Conservation (phyloP, 2,329 filamentous ascomycete genomes). For the Xylaria multiplex region DNA sequence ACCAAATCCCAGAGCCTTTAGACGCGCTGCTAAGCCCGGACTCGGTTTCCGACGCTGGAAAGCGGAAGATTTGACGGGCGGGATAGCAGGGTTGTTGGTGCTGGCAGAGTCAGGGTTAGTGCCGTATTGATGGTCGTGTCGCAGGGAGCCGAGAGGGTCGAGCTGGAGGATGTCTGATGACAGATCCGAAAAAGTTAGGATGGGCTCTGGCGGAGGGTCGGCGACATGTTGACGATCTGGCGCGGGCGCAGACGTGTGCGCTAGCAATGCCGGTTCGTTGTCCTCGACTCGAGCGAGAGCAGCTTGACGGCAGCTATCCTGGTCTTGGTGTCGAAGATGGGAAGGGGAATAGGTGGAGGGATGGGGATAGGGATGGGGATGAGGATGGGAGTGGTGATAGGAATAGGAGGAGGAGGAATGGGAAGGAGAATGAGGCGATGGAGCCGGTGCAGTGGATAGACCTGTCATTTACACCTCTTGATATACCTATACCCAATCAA, state of each 20-base stretch:
- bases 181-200: slow-evolving; percentile 56
- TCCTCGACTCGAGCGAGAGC: slow-evolving; percentile 12
- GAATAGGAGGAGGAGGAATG: background rate
- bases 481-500: slow-evolving; percentile 32
- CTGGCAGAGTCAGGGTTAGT: slow-evolving; percentile 41
- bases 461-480: slow-evolving; percentile 37
- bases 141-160: slow-evolving; percentile 44
- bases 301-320: slow-evolving; percentile 2
- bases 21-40: slow-evolving; percentile 70
- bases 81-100: slow-evolving; percentile 43
- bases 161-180: slow-evolving; percentile 55
- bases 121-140: slow-evolving; percentile 29
- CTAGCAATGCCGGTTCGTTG: slow-evolving; percentile 39
- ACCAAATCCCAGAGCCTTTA: slow-evolving; percentile 72
- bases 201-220: slow-evolving; percentile 43
- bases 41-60: slow-evolving; percentile 65
- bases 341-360: background rate
- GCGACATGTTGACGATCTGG: slow-evolving; percentile 46
- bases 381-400: slow-evolving; percentile 11
- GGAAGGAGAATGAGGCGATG: slow-evolving; percentile 33
- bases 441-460: slow-evolving; percentile 37
- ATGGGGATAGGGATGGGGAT: slow-evolving; percentile 9
- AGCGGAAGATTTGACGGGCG: slow-evolving; percentile 44
- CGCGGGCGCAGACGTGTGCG: slow-evolving; percentile 24
- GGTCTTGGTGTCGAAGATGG: background rate